Conservation (phyloP, 2,329 filamentous ascomycete species). For the Ilyonectria destructans region DNA sequence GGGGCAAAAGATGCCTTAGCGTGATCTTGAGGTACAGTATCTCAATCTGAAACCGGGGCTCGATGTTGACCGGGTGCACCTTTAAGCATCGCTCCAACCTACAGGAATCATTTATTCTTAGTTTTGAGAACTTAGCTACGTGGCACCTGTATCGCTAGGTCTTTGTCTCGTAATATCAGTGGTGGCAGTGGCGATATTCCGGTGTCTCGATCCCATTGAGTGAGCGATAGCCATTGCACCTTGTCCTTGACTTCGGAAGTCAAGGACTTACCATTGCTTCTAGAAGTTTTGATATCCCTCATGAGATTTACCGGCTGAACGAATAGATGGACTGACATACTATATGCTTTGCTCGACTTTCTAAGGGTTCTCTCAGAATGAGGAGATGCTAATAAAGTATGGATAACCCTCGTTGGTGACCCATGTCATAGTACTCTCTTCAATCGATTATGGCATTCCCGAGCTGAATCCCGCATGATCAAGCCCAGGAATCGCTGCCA, state of each 20-base stretch:
- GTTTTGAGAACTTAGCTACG: neutral
- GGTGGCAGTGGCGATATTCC: constrained; percentile 1
- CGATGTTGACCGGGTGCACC: constrained; percentile 7
- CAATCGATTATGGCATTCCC: neutral
- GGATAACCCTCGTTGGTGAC: neutral
- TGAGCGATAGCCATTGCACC: neutral
- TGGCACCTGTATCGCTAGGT: neutral
- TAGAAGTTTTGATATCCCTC: neutral
- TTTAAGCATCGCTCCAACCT: neutral
- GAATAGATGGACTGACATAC: neutral
- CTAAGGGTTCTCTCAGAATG: neutral
- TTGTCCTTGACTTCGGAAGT: neutral
- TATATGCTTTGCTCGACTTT: neutral
- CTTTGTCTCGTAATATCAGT: neutral
- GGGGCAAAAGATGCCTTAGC: neutral
- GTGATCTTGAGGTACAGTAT: constrained; percentile 5
- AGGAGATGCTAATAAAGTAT: neutral
- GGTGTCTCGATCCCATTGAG: constrained; percentile 1
- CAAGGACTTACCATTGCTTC: neutral
- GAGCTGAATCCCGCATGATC: neutral
- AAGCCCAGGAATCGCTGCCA: neutral
- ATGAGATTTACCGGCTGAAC: neutral
- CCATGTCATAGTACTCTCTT: neutral
- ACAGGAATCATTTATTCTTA: constrained; percentile 1
- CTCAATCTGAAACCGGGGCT: constrained; percentile 1